These are phyloP conservation scores for Vitis riparia DNA, from an alignment of 164 flowering plant species.

Conservation along the genomic window DNA sequence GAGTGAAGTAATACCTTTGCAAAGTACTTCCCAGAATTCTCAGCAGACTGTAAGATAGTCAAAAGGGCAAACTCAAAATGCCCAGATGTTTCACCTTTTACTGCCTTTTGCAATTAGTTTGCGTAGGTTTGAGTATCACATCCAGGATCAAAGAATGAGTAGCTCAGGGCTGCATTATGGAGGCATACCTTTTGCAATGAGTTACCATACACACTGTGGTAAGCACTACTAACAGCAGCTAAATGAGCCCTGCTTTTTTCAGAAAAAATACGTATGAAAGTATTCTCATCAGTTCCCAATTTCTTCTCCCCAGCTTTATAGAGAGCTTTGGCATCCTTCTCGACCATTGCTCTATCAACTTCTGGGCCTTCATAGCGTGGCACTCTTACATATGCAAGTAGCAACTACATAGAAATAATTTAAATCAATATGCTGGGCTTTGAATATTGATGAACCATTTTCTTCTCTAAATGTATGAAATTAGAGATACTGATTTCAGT, in stretches of 20 bases:
- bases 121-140: not conserved
- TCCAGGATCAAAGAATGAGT: not conserved
- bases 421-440: not conserved
- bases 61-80: slow-evolving; percentile 51
- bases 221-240: slow-evolving; percentile 55
- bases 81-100: slow-evolving; percentile 80
- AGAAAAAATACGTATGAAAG: slow-evolving; percentile 60
- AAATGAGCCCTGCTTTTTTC: slow-evolving; percentile 77
- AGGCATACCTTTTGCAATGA: slow-evolving; percentile 59
- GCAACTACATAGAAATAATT: slow-evolving; percentile 38
- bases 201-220: slow-evolving; percentile 40
- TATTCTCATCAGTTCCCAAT: slow-evolving; percentile 65
- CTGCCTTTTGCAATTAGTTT: slow-evolving; percentile 45
- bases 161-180: not conserved
- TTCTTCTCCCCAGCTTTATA: slow-evolving; percentile 71
- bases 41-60: slow-evolving; percentile 62
- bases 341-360: slow-evolving; percentile 47
- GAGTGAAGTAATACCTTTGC: slow-evolving; percentile 50
- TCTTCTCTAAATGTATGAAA: not conserved
- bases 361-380: slow-evolving; percentile 78
- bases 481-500: not conserved
- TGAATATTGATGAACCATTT: not conserved
- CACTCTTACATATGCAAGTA: slow-evolving; percentile 56
- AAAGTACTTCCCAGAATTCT: slow-evolving; percentile 62
- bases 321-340: slow-evolving; percentile 65